Evolutionary conservation across 2,329 filamentous ascomycete species (phyloP), one percentile per base, ranked within the genome.

Genomic region (Zasmidium angulare): DNA sequence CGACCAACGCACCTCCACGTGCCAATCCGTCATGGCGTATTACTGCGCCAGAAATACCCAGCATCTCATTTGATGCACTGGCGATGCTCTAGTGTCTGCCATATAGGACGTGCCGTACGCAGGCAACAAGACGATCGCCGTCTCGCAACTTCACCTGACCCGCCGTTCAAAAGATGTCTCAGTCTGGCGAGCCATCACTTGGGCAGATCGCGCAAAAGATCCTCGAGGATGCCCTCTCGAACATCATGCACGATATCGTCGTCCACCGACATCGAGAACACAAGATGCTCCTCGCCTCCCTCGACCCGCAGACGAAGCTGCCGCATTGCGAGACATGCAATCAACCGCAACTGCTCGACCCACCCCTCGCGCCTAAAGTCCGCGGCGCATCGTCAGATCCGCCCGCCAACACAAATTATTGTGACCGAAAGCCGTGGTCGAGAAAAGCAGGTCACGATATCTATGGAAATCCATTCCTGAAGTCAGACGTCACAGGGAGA

Each of bases 401-500:
- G 12, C 76, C 75, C 19, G 74, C 75, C 56, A 68, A 65, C 40
- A 74, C 70, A 0, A 85, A 88, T 66, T 93, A 92, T 79, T 93
- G 90, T 82, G 90, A 90, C 75, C 86, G 87, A 65, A 86, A 89
- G 61, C 89, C 89, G 0, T 93, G 89, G 79, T 89, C 91, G 61
- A 85, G 90, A 66, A 87, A 89, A 72, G 81, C 86, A 1, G 89
- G 89, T 61, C 89, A 87, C 76, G 89, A 93, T 74, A 90, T 93
- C 64, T 92, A 92, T 74, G 89, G 89, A 53, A 90, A 92, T 75
- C 90, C 88, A 24, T 93, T 90, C 83, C 87, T 90, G 14, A 86
- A 86, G 19, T 87, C 88, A 21, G 86, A 86, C 21, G 86, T 86
- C 14, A 72, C 70, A 6, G 70, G 69, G 22, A 69, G 73, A 14